These are phyloP conservation scores for Mycothermus thermophilus DNA, from an alignment of 495 filamentous ascomycete genomes.

Conservation along the genomic window DNA sequence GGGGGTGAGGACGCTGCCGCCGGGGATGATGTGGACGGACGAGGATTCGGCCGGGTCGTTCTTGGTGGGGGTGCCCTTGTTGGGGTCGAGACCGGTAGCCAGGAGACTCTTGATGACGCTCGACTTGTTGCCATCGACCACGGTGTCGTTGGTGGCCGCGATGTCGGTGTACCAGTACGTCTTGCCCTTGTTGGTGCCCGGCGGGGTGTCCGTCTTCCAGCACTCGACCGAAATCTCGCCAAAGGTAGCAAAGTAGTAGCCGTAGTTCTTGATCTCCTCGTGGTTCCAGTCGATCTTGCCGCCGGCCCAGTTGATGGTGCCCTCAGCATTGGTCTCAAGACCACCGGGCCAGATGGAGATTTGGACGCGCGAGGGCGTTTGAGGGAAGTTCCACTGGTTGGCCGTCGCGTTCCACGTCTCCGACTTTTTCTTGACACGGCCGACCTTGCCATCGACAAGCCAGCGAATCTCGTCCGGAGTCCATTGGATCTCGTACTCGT, in stretches of 20 bases:
- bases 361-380: conserved; percentile 86
- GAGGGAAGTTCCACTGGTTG: conserved; percentile 78
- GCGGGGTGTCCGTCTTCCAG: conserved; percentile 53
- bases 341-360: conserved; percentile 95
- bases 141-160: conserved; percentile 55
- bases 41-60: conserved; percentile 18
- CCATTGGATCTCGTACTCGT: conserved; percentile 92
- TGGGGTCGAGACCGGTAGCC: conserved; percentile 64
- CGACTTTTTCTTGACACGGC: conserved; percentile 56
- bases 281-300: conserved; percentile 79
- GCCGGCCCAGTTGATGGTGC: conserved; percentile 86
- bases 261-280: conserved; percentile 61
- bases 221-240: conserved; percentile 67
- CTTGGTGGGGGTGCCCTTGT: conserved; percentile 25
- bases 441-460: conserved; percentile 64
- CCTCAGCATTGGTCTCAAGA: conserved; percentile 57
- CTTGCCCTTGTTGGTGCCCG: conserved; percentile 45
- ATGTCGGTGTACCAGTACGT: conserved; percentile 64
- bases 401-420: conserved; percentile 74
- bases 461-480: conserved; percentile 71
- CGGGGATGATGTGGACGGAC: conserved; percentile 19
- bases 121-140: conserved; percentile 57
- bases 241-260: conserved; percentile 82
- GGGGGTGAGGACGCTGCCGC: conserved; percentile 20
- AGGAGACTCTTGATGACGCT: conserved; percentile 70